phyloP scores from a whole-genome alignment of 495 filamentous ascomycete genomes.

The Tuber umbilicatum region DNA sequence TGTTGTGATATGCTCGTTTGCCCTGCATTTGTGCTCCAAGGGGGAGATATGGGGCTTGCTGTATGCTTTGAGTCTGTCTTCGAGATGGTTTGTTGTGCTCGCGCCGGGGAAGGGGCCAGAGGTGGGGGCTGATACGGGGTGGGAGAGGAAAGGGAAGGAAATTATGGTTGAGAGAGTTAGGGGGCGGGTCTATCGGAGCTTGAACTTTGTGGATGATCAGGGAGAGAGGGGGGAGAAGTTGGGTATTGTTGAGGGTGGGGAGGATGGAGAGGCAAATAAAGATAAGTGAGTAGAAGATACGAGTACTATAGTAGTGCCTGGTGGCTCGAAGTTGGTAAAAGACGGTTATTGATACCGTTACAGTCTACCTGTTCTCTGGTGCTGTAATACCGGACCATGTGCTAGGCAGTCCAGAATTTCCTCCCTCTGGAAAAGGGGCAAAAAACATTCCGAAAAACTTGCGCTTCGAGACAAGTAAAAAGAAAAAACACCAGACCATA shows the following conservation, averaged over 20 bases:
- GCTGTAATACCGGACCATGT: too few species aligned
- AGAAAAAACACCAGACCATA: too few species aligned
- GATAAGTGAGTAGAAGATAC: neutral
- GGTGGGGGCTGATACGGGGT: slow-evolving; percentile 33
- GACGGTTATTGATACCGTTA: neutral
- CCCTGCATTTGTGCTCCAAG: slow-evolving; percentile 28
- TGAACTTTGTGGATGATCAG: slow-evolving; percentile 31
- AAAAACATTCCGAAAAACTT: too few species aligned
- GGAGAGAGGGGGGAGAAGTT: neutral
- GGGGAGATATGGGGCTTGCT: slow-evolving; percentile 29
- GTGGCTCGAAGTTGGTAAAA: neutral
- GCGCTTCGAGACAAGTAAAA: too few species aligned
- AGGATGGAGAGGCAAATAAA: neutral
- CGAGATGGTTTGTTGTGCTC: slow-evolving; percentile 31
- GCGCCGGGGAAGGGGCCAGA: slow-evolving; percentile 35
- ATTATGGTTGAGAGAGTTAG: slow-evolving; percentile 32
- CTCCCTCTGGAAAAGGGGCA: too few species aligned
- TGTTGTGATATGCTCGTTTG: slow-evolving; percentile 31
- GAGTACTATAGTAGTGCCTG: too few species aligned
- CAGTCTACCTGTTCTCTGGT: neutral
- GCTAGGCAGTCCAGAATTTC: too few species aligned
- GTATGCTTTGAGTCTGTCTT: slow-evolving; percentile 25
- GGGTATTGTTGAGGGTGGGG: neutral
- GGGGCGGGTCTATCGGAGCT: slow-evolving; percentile 31
- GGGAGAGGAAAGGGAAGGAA: slow-evolving; percentile 31